Conservation (phyloP, 345 rosid species). For the Stellera chamaejasme region DNA sequence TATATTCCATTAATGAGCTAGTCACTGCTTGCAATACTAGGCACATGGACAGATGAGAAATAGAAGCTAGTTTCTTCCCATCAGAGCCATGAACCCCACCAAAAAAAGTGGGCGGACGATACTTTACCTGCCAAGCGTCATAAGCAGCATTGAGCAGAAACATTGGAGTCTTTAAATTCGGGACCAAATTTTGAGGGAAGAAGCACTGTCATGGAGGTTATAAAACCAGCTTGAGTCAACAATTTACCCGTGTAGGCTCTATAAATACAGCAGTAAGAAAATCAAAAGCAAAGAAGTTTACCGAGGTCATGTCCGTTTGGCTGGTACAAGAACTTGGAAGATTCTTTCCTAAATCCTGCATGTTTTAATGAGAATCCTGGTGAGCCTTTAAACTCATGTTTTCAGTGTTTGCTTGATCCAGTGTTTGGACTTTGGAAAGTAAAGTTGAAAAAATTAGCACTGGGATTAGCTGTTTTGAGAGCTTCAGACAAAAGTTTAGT, state of each 20-base stretch:
- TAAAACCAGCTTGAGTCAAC: neutral
- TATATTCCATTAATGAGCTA: neutral
- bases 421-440: neutral
- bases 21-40: neutral
- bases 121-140: conserved; percentile 64
- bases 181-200: conserved; percentile 59
- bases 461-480: too few relatives aligned
- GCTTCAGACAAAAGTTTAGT: too few relatives aligned
- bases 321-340: conserved; percentile 65
- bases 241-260: neutral
- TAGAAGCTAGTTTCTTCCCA: too few relatives aligned
- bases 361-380: conserved; percentile 6
- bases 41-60: neutral
- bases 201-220: conserved; percentile 40
- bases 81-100: neutral
- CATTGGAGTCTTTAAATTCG: conserved; percentile 46
- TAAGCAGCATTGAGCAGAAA: conserved; percentile 69
- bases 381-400: neutral
- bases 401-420: neutral
- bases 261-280: too few relatives aligned
- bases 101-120: neutral
- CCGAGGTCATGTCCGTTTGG: conserved; percentile 75
- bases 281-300: conserved; percentile 16
- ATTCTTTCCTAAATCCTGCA: conserved; percentile 54
- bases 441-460: neutral